Evolutionary conservation across 805 yeast species (phyloP).

Genomic region (Yamadazyma sp.): DNA sequence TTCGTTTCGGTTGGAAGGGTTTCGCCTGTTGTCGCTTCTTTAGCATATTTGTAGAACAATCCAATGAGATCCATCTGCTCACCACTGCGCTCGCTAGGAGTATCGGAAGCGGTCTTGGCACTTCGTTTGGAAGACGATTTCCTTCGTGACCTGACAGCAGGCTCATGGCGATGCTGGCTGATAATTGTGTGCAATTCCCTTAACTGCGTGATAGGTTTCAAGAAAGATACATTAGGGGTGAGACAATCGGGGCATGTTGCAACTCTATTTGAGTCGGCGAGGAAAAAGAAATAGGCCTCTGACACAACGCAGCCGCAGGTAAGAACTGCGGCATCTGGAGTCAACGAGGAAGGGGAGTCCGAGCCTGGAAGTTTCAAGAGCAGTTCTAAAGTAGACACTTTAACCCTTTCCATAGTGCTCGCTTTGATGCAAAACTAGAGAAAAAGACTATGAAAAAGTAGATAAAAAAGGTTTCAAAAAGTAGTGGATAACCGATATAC

Average conservation of each 20-base stretch:
- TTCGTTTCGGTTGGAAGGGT: background rate
- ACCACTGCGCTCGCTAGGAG: background rate
- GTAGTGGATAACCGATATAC: too few species aligned
- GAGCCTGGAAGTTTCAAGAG: constrained; percentile 11
- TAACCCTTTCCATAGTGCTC: constrained; percentile 15
- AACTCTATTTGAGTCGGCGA: constrained; percentile 8
- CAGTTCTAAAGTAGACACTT: constrained; percentile 19
- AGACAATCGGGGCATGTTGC: constrained; percentile 28
- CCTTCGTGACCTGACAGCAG: constrained; percentile 13
- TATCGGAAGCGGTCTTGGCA: constrained; percentile 9
- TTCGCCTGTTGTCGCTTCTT: constrained; percentile 27
- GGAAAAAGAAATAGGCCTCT: constrained; percentile 26
- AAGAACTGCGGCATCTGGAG: constrained; percentile 36
- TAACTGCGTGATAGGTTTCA: constrained; percentile 32
- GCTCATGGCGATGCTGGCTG: constrained; percentile 1
- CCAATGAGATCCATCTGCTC: constrained; percentile 34
- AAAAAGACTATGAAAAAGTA: too few species aligned
- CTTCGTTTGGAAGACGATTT: constrained; percentile 26
- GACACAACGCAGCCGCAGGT: constrained; percentile 43
- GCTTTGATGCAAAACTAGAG: too few species aligned
- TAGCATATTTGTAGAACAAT: constrained; percentile 41
- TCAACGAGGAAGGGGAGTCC: constrained; percentile 14
- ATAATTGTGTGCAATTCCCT: constrained; percentile 32
- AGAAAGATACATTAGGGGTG: constrained; percentile 15
- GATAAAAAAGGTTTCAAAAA: too few species aligned